Evolutionary conservation across 1,284 basidiomycete species (phyloP), one percentile per base, ranked within the genome.

Genomic region (Apiotrichum veenhuisii): DNA sequence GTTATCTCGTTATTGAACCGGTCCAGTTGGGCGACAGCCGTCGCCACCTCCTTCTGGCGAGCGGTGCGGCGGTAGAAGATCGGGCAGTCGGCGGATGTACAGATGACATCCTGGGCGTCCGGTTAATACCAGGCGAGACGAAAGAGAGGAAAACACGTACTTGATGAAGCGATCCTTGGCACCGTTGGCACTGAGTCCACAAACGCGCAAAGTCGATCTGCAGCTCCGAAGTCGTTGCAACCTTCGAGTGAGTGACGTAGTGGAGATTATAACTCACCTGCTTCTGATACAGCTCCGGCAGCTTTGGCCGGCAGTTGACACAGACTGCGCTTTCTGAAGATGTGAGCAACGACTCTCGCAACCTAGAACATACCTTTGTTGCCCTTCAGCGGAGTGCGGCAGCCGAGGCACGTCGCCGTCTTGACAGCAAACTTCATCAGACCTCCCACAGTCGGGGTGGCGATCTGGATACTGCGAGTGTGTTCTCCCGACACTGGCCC

Each of bases 1-100:
- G 62, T 58, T 11, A 62, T 59, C 55, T 78, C 75, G 50, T 68
- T 76, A 59, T 89, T 86, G 72, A 97, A 97, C 14, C 94, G 83
- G 62, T 91, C 89, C 42, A 97, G 75, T 40, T 88, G 82, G 2
- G 81, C 72, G 56, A 84, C 85, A 1, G 87, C 83, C 64, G 94
- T 89, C 62, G 90, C 90, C 0, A 94, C 93, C 67, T 97, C 92
- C 73, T 96, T 96, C 74, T 97, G 94, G 8, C 93, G 86, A 68
- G 95, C 95, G 76, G 95, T 96, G 41, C 95, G 81, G 85, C 95
- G 92, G 75, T 98, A 98, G 77, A 94, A 98, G 62, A 98, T 98
- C 0, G 95, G 95, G 66, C 95, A 98, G 76, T 98, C 95, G 70
- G 91, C 94, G 71, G 91, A 95, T 0, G 90, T 90, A 71, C 95